Percentiles rank a stretch among this genome's conserved stretches.
Evolutionary conservation across 345 rosid genomes (phyloP).

Genomic region (Acer campestre): DNA sequence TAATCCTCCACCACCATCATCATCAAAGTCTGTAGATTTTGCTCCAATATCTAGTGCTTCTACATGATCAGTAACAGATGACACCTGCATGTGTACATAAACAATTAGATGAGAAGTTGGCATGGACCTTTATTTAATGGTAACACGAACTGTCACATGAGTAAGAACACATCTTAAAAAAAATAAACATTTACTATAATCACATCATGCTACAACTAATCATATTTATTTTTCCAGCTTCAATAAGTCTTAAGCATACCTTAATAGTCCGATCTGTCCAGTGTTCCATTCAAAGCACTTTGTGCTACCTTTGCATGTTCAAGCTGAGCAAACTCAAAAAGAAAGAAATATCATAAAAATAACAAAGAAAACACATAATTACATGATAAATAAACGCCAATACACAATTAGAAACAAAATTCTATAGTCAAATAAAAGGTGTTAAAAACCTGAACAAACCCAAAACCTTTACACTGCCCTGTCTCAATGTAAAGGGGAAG

Average conservation of each 20-base stretch:
- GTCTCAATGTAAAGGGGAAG: constrained; percentile 89
- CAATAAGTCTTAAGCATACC: constrained; percentile 42
- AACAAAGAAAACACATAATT: constrained; percentile 8
- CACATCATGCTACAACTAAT: too few relatives aligned
- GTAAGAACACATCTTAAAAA: too few relatives aligned
- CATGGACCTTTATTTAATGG: too few relatives aligned
- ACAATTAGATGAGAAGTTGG: too few relatives aligned
- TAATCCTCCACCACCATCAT: too few relatives aligned
- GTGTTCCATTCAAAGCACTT: constrained; percentile 77
- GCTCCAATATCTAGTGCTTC: too few relatives aligned
- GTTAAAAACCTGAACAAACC: constrained; percentile 84
- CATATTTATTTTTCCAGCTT: background rate
- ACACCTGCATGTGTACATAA: too few relatives aligned
- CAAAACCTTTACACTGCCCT: constrained; percentile 96
- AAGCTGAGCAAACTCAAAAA: constrained; percentile 78
- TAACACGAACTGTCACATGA: too few relatives aligned
- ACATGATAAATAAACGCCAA: background rate
- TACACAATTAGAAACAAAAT: background rate
- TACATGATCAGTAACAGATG: too few relatives aligned
- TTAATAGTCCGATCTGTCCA: constrained; percentile 88
- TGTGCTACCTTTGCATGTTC: constrained; percentile 94
- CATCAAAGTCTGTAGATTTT: too few relatives aligned
- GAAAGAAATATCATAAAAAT: background rate
- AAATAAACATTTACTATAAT: too few relatives aligned
- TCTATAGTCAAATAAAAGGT: too few relatives aligned